Conservation (phyloP, 2,329 filamentous ascomycete species). For the Sclerotinia nivalis region DNA sequence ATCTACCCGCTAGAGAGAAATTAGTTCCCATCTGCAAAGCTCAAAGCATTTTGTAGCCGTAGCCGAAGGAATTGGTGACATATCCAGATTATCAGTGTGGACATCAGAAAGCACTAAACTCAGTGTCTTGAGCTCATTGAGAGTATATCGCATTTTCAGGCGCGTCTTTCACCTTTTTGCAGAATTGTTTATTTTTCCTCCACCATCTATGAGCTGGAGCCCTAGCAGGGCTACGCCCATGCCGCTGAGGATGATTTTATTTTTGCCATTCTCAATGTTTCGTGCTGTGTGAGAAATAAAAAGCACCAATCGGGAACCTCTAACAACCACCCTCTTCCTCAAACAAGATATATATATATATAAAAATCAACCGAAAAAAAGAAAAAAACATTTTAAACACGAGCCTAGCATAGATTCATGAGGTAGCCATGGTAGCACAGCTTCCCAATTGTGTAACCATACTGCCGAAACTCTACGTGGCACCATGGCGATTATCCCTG, state of each 20-base stretch:
- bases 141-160: not conserved
- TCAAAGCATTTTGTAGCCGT: not conserved
- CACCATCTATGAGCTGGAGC: not conserved
- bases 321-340: no score
- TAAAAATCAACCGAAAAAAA: no score
- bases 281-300: not conserved
- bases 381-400: not conserved
- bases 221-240: not conserved
- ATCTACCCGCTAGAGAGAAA: slow-evolving; percentile 8
- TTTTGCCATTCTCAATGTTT: not conserved
- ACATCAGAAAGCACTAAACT: not conserved
- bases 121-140: not conserved
- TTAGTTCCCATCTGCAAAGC: slow-evolving; percentile 25
- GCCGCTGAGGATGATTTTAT: not conserved
- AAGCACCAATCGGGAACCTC: no score
- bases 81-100: not conserved
- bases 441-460: not conserved
- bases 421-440: not conserved
- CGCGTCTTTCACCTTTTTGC: slow-evolving; percentile 3
- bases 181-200: slow-evolving; percentile 10
- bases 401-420: not conserved
- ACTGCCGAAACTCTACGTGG: not conserved
- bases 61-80: not conserved
- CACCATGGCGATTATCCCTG: not conserved
- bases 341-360: no score